Evolutionary conservation across 2,329 filamentous ascomycete genomes (phyloP).

Genomic region (Periglandula ipomoeae): DNA sequence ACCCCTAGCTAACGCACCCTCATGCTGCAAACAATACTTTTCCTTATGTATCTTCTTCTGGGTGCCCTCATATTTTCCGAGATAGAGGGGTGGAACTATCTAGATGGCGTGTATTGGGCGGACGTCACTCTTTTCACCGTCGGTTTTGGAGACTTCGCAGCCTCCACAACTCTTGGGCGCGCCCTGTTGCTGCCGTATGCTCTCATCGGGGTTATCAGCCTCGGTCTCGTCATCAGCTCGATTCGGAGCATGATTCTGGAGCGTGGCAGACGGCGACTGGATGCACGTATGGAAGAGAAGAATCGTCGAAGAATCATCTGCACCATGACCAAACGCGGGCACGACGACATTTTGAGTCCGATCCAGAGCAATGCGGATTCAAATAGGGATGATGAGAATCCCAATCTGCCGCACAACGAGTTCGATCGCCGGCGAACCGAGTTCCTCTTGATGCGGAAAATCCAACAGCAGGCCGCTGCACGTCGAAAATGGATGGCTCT

Average conservation of each 20-base stretch:
- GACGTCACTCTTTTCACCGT: conserved; percentile 62
- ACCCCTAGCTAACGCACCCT: conserved; percentile 76
- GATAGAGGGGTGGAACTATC: conserved; percentile 66
- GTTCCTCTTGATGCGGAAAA: conserved; percentile 72
- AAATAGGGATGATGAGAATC: conserved; percentile 6
- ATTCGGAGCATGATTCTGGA: conserved; percentile 60
- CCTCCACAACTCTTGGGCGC: conserved; percentile 45
- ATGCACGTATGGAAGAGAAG: conserved; percentile 51
- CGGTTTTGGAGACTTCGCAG: conserved; percentile 49
- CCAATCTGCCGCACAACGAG: conserved; percentile 27
- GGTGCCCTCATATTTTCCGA: conserved; percentile 67
- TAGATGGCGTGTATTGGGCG: conserved; percentile 73
- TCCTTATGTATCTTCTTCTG: conserved; percentile 70
- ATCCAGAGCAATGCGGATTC: conserved; percentile 22
- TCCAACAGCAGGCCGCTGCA: conserved; percentile 55
- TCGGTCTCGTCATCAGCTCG: conserved; percentile 74
- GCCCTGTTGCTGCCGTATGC: conserved; percentile 77
- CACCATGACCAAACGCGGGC: conserved; percentile 34
- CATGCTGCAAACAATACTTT: conserved; percentile 82
- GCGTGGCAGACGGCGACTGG: conserved; percentile 43
- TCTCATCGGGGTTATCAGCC: conserved; percentile 71
- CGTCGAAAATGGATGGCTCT: conserved; percentile 70
- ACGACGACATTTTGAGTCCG: conserved; percentile 40
- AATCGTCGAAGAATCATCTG: conserved; percentile 40
- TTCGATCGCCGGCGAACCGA: conserved; percentile 57